Evolutionary conservation across 2,329 filamentous ascomycete genomes (phyloP).

Genomic region (Penicillium brevicompactum): DNA sequence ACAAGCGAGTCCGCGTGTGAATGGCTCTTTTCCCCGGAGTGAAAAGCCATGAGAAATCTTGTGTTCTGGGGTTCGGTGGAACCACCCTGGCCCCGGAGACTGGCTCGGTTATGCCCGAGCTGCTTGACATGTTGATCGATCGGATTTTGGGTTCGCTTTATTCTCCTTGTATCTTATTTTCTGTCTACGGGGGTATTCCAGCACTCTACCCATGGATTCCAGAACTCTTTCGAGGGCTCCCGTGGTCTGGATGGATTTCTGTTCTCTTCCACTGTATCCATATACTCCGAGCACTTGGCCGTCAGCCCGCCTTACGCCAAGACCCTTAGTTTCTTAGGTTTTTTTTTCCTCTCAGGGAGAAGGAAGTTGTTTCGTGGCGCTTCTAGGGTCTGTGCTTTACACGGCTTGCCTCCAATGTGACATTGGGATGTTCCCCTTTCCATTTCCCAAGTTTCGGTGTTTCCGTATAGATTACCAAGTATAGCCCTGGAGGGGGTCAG

Average conservation of each 20-base stretch:
- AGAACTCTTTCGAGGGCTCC: background rate
- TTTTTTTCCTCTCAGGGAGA: background rate
- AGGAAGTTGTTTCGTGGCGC: slow-evolving; percentile 9
- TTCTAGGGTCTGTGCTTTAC: slow-evolving; percentile 3
- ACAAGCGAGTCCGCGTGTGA: background rate
- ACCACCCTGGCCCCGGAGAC: background rate
- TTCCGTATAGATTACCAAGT: background rate
- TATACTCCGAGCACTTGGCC: background rate
- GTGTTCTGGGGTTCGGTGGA: background rate
- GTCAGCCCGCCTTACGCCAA: slow-evolving; percentile 4
- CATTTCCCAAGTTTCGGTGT: background rate
- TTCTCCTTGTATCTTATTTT: background rate
- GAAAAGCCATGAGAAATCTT: background rate
- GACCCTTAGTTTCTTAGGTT: background rate
- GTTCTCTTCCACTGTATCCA: background rate
- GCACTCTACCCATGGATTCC: background rate
- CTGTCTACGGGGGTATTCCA: background rate
- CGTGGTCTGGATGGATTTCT: no score
- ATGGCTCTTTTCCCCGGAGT: slow-evolving; percentile 4
- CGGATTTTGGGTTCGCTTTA: background rate
- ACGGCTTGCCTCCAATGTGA: slow-evolving; percentile 6
- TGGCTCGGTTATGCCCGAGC: slow-evolving; percentile 3
- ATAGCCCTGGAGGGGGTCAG: background rate
- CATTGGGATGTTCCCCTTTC: background rate
- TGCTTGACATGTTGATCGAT: slow-evolving; percentile 1